phyloP scores from a whole-genome alignment of 805 yeast species.

The Metschnikowia amazonensis region DNA sequence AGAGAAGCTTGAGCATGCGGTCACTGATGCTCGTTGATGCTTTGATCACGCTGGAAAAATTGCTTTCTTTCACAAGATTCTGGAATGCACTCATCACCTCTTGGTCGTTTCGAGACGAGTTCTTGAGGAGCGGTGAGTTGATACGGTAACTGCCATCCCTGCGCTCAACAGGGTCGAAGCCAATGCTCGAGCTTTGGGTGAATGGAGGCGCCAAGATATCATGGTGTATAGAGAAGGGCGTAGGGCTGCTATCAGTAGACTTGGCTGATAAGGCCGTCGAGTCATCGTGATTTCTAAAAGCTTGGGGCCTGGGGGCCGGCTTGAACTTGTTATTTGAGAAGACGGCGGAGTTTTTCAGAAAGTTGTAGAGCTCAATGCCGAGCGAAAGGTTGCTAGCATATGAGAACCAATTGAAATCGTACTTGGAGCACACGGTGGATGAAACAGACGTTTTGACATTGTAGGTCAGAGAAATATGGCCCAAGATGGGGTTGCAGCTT shows the following conservation, averaged over 20 bases:
- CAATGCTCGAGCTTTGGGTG: not conserved
- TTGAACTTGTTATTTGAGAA: not conserved
- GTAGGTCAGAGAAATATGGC: conserved; percentile 84
- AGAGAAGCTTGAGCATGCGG: conserved; percentile 56
- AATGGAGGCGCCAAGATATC: conserved; percentile 13
- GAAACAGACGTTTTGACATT: conserved; percentile 74
- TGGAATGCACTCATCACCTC: conserved; percentile 50
- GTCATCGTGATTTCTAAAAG: not conserved
- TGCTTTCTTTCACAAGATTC: conserved; percentile 46
- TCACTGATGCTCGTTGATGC: conserved; percentile 66
- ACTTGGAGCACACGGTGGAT: conserved; percentile 76
- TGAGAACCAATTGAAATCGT: conserved; percentile 87
- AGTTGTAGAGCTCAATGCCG: conserved; percentile 81
- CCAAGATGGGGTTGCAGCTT: conserved; percentile 84
- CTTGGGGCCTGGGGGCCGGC: not conserved
- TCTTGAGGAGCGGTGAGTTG: conserved; percentile 21
- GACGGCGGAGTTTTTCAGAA: conserved; percentile 20
- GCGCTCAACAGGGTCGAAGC: conserved; percentile 7
- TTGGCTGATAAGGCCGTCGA: not conserved
- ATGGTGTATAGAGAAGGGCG: conserved; percentile 13
- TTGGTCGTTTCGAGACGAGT: conserved; percentile 11
- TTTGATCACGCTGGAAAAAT: conserved; percentile 69
- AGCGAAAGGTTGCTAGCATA: conserved; percentile 81
- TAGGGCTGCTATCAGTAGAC: not conserved
- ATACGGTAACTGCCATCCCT: conserved; percentile 25